These are phyloP conservation scores for Parathielavia hyrcaniae DNA, from an alignment of 495 filamentous ascomycete genomes.

Conservation along the genomic window DNA sequence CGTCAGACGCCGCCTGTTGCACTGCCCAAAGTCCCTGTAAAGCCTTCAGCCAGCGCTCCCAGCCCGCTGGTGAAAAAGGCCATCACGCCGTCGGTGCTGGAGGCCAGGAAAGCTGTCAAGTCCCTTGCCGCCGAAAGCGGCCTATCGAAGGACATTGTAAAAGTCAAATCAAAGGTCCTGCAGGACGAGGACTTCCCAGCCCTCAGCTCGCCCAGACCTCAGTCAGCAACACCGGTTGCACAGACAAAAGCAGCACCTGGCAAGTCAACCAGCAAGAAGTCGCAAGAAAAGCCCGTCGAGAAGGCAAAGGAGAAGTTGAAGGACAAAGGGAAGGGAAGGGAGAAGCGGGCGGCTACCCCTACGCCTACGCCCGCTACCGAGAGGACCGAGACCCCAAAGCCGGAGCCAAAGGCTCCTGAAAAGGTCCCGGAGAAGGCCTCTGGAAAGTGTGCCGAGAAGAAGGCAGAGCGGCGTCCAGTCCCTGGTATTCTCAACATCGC, in stretches of 20 bases:
- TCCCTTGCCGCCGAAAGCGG: conserved; percentile 41
- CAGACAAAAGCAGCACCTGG: conserved; percentile 24
- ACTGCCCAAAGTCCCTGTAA: conserved; percentile 23
- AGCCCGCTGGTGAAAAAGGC: conserved; percentile 28
- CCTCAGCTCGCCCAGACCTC: conserved; percentile 39
- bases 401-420: conserved; percentile 24
- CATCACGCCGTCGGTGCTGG: conserved; percentile 17
- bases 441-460: conserved; percentile 48
- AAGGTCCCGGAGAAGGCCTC: conserved; percentile 36
- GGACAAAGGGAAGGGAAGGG: conserved; percentile 17
- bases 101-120: conserved; percentile 46
- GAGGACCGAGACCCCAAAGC: conserved; percentile 31
- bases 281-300: conserved; percentile 16
- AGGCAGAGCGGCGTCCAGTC: conserved; percentile 47
- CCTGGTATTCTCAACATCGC: conserved; percentile 61
- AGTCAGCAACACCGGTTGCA: conserved; percentile 21
- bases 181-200: conserved; percentile 57
- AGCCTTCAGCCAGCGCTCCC: conserved; percentile 11
- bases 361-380: conserved; percentile 18
- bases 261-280: conserved; percentile 24
- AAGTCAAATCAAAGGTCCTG: conserved; percentile 39
- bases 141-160: conserved; percentile 44
- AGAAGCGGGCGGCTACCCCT: conserved; percentile 5
- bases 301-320: conserved; percentile 19
- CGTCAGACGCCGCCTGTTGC: conserved; percentile 25